Percentiles rank a stretch among this genome's conserved stretches.
Evolutionary conservation across 225 moss, liverwort and hornwort genomes (phyloP).

Genomic region (Physcomitrellopsis africana): DNA sequence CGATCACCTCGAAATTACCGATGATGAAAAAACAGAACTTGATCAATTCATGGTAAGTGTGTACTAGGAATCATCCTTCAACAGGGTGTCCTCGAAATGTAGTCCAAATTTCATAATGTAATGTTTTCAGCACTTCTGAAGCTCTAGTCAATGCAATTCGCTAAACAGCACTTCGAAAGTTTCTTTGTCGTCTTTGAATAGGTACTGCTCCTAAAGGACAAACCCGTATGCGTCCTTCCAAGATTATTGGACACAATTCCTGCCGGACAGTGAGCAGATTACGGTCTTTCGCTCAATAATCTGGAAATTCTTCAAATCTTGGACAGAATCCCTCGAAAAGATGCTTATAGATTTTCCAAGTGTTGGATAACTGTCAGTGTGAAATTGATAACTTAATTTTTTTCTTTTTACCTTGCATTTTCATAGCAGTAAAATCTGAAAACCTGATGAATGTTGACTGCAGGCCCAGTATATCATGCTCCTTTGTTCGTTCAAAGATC

Average conservation of each 20-base stretch:
- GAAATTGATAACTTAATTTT: not conserved
- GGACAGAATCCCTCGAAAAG: not conserved
- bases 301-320: too few species aligned
- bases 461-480: conserved; percentile 68
- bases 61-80: not conserved
- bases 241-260: not conserved
- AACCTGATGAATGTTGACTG: conserved; percentile 24
- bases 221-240: not conserved
- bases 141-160: not conserved
- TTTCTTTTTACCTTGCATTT: not conserved
- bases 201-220: not conserved
- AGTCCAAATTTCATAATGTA: not conserved
- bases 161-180: not conserved
- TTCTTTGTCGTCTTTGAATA: not conserved
- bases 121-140: not conserved
- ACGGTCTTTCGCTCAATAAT: not conserved
- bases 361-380: not conserved
- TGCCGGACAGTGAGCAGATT: not conserved
- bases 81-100: not conserved
- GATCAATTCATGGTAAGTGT: conserved; percentile 74
- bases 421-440: conserved; percentile 17
- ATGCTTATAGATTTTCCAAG: not conserved
- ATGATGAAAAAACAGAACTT: conserved; percentile 60
- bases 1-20: conserved; percentile 45
- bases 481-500: conserved; percentile 61